Conservation (phyloP, 352 stramenopile species). For the Pythium phragmiticola region DNA sequence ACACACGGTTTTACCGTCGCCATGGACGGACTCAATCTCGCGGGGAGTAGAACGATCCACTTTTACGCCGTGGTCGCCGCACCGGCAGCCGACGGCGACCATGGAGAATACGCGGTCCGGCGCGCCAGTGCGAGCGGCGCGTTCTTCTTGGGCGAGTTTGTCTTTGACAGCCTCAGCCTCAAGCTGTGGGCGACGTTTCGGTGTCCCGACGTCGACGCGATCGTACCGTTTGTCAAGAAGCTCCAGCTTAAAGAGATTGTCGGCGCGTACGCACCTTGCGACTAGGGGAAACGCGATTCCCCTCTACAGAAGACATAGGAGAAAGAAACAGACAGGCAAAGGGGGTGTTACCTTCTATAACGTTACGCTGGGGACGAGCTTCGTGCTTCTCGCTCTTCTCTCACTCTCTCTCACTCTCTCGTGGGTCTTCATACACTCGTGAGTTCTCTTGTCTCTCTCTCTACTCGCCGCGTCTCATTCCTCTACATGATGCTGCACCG, state of each 20-base stretch:
- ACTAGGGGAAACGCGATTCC: conserved; percentile 23
- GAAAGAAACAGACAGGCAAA: conserved; percentile 15
- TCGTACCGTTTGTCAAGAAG: conserved; percentile 65
- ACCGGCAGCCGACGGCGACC: conserved; percentile 39
- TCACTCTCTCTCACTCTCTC: conserved; percentile 1
- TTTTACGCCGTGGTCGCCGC: conserved; percentile 43
- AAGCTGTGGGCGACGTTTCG: conserved; percentile 68
- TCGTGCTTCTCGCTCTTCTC: not conserved
- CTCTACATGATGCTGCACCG: conserved; percentile 84
- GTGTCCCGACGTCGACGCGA: conserved; percentile 47
- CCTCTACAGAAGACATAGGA: conserved; percentile 7
- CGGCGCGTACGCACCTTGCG: conserved; percentile 58
- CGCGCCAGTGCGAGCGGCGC: not conserved
- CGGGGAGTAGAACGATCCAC: conserved; percentile 44
- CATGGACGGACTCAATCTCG: conserved; percentile 42
- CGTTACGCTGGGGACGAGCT: conserved; percentile 17
- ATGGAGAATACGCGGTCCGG: not conserved
- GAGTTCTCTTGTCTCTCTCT: not conserved
- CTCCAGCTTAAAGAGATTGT: conserved; percentile 79
- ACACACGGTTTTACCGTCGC: conserved; percentile 51
- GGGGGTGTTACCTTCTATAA: conserved; percentile 28
- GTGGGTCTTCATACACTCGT: conserved; percentile 1
- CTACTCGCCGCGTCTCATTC: not conserved
- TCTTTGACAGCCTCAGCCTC: conserved; percentile 68
- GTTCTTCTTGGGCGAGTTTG: conserved; percentile 66